phyloP scores from a whole-genome alignment of 2,329 filamentous ascomycete genomes.

The Zasmidium cellare region DNA sequence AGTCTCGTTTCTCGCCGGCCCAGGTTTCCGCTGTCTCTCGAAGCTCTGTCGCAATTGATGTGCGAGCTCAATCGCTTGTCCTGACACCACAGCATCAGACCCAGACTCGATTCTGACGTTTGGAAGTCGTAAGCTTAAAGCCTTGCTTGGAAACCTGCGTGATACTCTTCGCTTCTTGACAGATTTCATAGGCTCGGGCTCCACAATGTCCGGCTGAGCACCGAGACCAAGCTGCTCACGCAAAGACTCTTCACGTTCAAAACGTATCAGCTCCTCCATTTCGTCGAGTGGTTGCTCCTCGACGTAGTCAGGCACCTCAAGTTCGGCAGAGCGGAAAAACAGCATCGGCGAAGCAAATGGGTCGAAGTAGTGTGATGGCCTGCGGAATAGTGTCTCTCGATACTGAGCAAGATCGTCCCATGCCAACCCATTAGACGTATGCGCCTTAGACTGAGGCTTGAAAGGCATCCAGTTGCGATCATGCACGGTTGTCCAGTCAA shows the following conservation, averaged over 20 bases:
- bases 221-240: slow-evolving; percentile 26
- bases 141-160: slow-evolving; percentile 45
- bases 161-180: slow-evolving; percentile 30
- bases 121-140: slow-evolving; percentile 42
- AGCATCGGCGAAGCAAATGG: slow-evolving; percentile 52
- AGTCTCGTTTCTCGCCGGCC: background rate
- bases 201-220: slow-evolving; percentile 12
- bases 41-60: slow-evolving; percentile 42
- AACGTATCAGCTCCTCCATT: slow-evolving; percentile 28
- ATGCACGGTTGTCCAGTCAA: slow-evolving; percentile 45
- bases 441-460: background rate
- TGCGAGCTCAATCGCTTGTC: slow-evolving; percentile 44
- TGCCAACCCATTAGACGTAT: background rate
- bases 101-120: slow-evolving; percentile 43
- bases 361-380: slow-evolving; percentile 48
- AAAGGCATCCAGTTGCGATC: slow-evolving; percentile 26
- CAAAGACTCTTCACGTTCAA: slow-evolving; percentile 32
- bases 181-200: background rate
- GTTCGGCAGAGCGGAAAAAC: slow-evolving; percentile 50
- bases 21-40: slow-evolving; percentile 29
- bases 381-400: slow-evolving; percentile 42
- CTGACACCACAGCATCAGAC: slow-evolving; percentile 37
- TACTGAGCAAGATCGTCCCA: slow-evolving; percentile 29
- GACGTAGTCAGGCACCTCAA: slow-evolving; percentile 24
- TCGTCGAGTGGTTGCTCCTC: slow-evolving; percentile 31